Evolutionary conservation across 495 filamentous ascomycete genomes (phyloP), one percentile per base, ranked within the genome.

Genomic region (Coniosporium apollinis): DNA sequence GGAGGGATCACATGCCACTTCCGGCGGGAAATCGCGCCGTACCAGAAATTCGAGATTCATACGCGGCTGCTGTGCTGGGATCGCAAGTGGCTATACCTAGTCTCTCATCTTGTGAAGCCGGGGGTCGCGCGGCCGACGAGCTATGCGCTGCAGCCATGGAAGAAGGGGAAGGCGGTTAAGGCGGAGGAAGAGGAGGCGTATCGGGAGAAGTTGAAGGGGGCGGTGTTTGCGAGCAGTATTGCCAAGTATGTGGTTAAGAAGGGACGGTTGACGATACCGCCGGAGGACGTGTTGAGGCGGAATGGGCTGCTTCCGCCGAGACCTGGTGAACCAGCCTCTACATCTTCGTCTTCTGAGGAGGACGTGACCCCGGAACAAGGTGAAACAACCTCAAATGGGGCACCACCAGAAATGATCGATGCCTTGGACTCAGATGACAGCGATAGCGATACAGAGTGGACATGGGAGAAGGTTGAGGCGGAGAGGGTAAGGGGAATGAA

Each of bases 181-280:
- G 32, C 31, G 19, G 38, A 43, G 35, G 36, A 40, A 2, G 30
- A 33, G 26, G 45, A 44, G 14, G 58, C 55, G 7, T 56, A 41
- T 16, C 11, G 44, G 35, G 42, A 43, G 20, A 37, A 39, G n/a
- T 32, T 30, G 16, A 55, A 49, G 39, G 40, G 37, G 18, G 48
- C 45, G 5, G 46, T 94, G 22, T 72, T 78, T 42, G 86, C 86
- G 1, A 77, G 73, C 2, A 77, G 71, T 3, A 45, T 94, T 10
- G 76, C 72, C 45, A 87, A 91, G 60, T 94, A 91, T 50, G 85
- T 92, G 1, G 76, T 83, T 47, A 94, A 94, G 61, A 70, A 80
- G 47, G 86, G 85, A 0, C 62, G 89, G 13, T 58, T 86, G 43
- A 97, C 87, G 5, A 69, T 94, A 5, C 68, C 82, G 24, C 83